Evolutionary conservation across 2,329 filamentous ascomycete species (phyloP).

Genomic region (Westerdykella aurantiaca): DNA sequence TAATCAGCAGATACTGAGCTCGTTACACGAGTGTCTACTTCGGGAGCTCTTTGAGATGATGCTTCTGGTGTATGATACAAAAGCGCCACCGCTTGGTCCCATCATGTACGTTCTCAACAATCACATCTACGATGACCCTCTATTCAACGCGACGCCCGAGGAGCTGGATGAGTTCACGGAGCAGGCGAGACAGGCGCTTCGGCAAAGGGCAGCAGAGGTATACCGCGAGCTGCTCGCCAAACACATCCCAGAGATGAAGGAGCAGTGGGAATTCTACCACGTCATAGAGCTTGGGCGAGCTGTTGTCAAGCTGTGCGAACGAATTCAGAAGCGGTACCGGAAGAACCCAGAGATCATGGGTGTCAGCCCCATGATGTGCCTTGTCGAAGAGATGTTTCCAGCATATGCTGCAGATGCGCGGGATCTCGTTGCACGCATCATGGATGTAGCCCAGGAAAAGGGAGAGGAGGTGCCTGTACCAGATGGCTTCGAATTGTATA

Average conservation of each 20-base stretch:
- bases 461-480: constrained; percentile 75
- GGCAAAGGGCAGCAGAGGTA: constrained; percentile 67
- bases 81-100: constrained; percentile 72
- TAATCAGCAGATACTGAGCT: constrained; percentile 69
- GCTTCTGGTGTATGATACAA: constrained; percentile 82
- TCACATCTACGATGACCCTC: constrained; percentile 73
- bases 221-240: constrained; percentile 75
- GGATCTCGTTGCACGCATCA: constrained; percentile 75
- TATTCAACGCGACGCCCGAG: constrained; percentile 65
- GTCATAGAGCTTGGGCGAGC: constrained; percentile 83
- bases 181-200: constrained; percentile 66
- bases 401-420: constrained; percentile 85
- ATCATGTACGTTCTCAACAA: constrained; percentile 76
- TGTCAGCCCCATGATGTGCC: constrained; percentile 59
- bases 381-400: constrained; percentile 79
- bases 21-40: constrained; percentile 73
- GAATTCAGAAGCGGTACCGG: constrained; percentile 86
- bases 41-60: constrained; percentile 84
- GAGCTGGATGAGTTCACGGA: constrained; percentile 67
- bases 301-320: constrained; percentile 78
- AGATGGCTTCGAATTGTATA: constrained; percentile 92
- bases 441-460: constrained; percentile 63
- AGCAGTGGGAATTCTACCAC: constrained; percentile 85
- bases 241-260: constrained; percentile 71
- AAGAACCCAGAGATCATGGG: constrained; percentile 86